Evolutionary conservation across 768 basidiomycete species (phyloP), one percentile per base, ranked within the genome.

Genomic region (Hypholoma sublateritium): DNA sequence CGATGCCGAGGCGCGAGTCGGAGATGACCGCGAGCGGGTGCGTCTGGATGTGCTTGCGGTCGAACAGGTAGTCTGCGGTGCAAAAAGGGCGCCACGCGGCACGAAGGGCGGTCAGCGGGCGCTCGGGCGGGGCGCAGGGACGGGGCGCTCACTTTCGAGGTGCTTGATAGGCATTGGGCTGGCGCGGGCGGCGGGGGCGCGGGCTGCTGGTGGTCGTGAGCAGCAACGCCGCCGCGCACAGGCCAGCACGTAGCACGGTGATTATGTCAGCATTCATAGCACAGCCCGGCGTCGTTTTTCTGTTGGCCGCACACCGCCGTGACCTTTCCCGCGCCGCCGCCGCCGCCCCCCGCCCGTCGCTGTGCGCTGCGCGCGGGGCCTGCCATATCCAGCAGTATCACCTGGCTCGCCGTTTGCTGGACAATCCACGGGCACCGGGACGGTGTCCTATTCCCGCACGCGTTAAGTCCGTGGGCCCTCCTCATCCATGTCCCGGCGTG

Each of bases 1-100:
- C 96, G 69, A 99, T 97, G 32, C 97, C 97, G 24, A 99, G 88
- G 44, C 97, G 89, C 51, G 95, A 92, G 68, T 97, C 93, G 41
- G 91, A 82, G 47, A 99, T 80, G 0, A 87, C 85, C 55, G 83
- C 84, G 53, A 98, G 83, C 19, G 92, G 84, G 55, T 89, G 84
- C 39, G 87, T 88, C 72, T 91, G 88, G 61, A 91, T 73, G 70
- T 95, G 91, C 74, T 93, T 93, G 71, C 93, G 89, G 80, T 95
- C 93, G 22, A 81, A 70, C 65, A 97, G 82, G 70, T 93, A 93
- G 69, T 82, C 95, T 95, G 69, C 28, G 43, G 57, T 32, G 28
- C n/a, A 57, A 44, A 42, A 65, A 49, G 41, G 59, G 60, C 50
- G 60, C n/a, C n/a, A n/a, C n/a, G n/a, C n/a, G n/a, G n/a, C n/a